Evolutionary conservation across 116 monocot genomes (phyloP), one percentile per base, ranked within the genome.

Genomic region (Posidonia oceanica): DNA sequence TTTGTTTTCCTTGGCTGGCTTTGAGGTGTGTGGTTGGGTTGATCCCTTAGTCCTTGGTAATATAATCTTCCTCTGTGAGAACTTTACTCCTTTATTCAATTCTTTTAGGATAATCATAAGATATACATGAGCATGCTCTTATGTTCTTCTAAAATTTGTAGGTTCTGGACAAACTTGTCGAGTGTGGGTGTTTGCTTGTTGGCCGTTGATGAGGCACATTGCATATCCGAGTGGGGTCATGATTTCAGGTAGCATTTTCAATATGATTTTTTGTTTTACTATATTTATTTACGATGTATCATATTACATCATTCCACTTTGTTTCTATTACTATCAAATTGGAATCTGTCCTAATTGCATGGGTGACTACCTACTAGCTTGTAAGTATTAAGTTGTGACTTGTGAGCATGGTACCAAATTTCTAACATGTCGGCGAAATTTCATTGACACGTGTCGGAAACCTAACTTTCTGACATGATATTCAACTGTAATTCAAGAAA

Each of bases 161-260:
- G 92, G 68, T 97, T 97, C 71, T 97, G 97, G 97, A 52, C 63
- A 76, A 97, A 87, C 59, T 80, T 97, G 72, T 73, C 83, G 56
- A 76, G 69, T 58, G 61, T 60, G 0, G 97, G 97, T 41, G 82
- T 91, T 70, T 97, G 85, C 63, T 84, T 91, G 74, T 78, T 97
- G 72, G 97, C 92, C 79, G 85, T 97, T 63, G 97, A 97, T 79
- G 97, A 97, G 77, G 92, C 97, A 80, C 97, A 97, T 68, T 97
- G 97, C 74, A 97, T 91, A 81, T 97, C 97, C 69, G 97, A 97
- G 66, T 91, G 96, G 96, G 96, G 92, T n/a, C 96, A 97, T 83
- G 89, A 91, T 81, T 97, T 97, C 83, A 91, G 96, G 96, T 97
- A 72, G 14, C 63, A 69, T 29, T 20, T 69, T 48, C 11, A 13